phyloP scores from a whole-genome alignment of 257 asterid genomes.

The Verbena officinalis region DNA sequence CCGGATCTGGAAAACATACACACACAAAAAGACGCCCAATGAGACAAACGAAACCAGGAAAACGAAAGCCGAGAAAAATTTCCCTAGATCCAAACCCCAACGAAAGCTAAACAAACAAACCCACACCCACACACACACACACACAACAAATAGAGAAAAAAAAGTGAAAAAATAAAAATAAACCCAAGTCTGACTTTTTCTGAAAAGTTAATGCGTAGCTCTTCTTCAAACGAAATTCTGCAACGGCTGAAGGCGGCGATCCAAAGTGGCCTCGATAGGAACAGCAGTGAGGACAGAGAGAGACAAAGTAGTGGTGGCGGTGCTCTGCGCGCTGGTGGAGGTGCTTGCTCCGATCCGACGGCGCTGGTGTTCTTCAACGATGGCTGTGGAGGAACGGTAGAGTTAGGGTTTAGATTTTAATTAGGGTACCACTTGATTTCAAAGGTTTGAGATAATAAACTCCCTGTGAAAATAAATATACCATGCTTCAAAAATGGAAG shows the following conservation, averaged over 20 bases:
- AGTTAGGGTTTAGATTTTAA: too few species aligned
- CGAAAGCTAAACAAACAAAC: background rate
- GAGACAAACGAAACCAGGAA: conserved; percentile 28
- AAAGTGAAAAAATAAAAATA: background rate
- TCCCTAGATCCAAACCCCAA: conserved; percentile 28
- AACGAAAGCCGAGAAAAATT: conserved; percentile 36
- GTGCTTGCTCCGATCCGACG: too few species aligned
- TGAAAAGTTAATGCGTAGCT: conserved; percentile 21
- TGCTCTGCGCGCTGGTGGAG: too few species aligned
- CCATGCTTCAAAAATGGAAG: too few species aligned
- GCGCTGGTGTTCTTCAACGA: too few species aligned
- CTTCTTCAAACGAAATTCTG: conserved; percentile 20
- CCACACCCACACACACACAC: conserved; percentile 5
- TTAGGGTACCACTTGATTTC: too few species aligned
- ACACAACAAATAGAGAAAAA: conserved; percentile 2
- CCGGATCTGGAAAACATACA: conserved; percentile 13
- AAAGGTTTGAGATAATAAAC: too few species aligned
- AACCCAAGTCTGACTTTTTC: conserved; percentile 15
- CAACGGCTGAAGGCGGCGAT: conserved; percentile 43
- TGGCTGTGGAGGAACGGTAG: too few species aligned
- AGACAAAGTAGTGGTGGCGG: too few species aligned
- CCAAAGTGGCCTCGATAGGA: conserved; percentile 4
- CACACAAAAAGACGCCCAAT: conserved; percentile 20
- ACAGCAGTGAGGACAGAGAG: background rate
- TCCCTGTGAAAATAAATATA: too few species aligned